A percentile compares a stretch with the other conserved stretches of the same genome.
Evolutionary conservation across 768 basidiomycete species (phyloP).

Genomic region (Lactarius indigo): DNA sequence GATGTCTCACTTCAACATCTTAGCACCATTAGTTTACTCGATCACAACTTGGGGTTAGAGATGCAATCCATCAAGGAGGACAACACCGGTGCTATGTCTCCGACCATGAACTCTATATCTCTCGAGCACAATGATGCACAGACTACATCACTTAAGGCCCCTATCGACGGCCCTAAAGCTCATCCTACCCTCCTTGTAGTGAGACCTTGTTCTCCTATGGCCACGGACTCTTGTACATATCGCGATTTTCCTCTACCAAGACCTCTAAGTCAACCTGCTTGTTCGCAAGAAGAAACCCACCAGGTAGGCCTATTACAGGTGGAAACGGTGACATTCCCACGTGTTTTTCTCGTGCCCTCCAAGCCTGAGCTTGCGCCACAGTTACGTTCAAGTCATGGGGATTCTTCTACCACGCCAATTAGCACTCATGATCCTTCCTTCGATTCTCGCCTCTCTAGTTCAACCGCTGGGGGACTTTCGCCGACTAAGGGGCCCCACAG

Average conservation of each 20-base stretch:
- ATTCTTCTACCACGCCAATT: not conserved
- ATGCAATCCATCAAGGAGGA: not conserved
- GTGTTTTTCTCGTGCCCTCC: not conserved
- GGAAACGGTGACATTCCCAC: not conserved
- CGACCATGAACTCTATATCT: not conserved
- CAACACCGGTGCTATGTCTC: not conserved
- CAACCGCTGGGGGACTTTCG: not conserved
- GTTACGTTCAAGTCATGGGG: not conserved
- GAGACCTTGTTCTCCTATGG: not conserved
- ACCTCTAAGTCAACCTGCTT: not conserved
- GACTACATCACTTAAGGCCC: not conserved
- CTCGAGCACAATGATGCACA: not conserved
- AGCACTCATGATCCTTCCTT: not conserved
- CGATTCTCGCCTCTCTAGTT: not conserved
- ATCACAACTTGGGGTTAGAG: not conserved
- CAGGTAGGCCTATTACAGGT: not conserved
- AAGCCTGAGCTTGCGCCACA: constrained; percentile 2
- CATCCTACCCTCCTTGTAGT: not conserved
- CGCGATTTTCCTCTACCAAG: not conserved
- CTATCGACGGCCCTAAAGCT: not conserved
- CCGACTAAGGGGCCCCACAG: not conserved
- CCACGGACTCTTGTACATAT: not conserved
- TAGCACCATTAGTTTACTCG: not conserved
- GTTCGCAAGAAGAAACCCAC: not conserved
- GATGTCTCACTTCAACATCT: not conserved